These are phyloP conservation scores for Punctularia strigosozonata DNA, from an alignment of 768 basidiomycete genomes.

Conservation along the genomic window DNA sequence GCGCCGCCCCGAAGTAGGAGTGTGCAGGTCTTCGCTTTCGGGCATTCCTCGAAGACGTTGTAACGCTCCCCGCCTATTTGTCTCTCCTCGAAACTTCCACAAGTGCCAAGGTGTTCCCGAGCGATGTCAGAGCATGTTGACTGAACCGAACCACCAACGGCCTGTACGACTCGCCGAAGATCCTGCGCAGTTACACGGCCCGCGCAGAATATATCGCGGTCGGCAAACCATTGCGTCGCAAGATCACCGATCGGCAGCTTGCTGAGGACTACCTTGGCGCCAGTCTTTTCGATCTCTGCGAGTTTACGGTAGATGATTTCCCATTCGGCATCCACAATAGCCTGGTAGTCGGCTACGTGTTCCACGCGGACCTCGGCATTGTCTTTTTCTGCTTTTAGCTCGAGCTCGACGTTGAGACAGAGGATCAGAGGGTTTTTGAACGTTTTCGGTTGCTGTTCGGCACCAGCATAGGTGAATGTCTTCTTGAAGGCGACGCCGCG, in stretches of 20 bases:
- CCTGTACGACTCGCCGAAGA: conserved; percentile 88
- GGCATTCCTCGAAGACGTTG: conserved; percentile 90
- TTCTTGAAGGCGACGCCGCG: conserved; percentile 97
- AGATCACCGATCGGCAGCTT: conserved; percentile 98
- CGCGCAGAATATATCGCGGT: conserved; percentile 97
- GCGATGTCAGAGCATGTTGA: conserved; percentile 91
- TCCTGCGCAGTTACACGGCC: conserved; percentile 88
- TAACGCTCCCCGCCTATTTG: conserved; percentile 96
- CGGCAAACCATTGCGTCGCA: conserved; percentile 98
- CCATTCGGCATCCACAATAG: conserved; percentile 99
- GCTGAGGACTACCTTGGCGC: conserved; percentile 94
- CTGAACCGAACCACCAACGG: conserved; percentile 90
- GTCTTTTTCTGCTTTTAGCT: conserved; percentile 98
- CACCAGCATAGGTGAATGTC: conserved; percentile 98
- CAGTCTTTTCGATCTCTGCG: conserved; percentile 90
- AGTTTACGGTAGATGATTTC: conserved; percentile 98
- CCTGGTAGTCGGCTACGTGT: conserved; percentile 95
- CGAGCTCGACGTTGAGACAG: conserved; percentile 94
- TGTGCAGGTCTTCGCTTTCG: conserved; percentile 93
- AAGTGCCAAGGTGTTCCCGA: conserved; percentile 87
- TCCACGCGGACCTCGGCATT: conserved; percentile 98
- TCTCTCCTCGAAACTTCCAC: conserved; percentile 83
- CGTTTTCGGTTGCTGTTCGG: conserved; percentile 95
- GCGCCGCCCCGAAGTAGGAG: conserved; percentile 91
- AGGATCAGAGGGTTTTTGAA: conserved; percentile 85